Percentiles rank a stretch among this genome's conserved stretches.
These are phyloP conservation scores for Ocimum tenuiflorum DNA, from an alignment of 257 asterid genomes.

Conservation along the genomic window DNA sequence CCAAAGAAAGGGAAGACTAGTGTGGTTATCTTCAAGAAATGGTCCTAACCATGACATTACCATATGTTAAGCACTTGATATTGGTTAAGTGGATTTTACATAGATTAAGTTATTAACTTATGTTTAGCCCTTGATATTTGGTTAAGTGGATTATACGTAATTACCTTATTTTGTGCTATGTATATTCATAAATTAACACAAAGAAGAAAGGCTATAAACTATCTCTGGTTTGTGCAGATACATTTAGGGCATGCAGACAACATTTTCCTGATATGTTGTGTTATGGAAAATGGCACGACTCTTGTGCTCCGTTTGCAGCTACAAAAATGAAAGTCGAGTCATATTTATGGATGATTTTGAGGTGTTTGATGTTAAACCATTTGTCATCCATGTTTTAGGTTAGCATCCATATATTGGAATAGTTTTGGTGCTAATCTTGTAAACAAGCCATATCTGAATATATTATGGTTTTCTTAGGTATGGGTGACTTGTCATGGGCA, in stretches of 20 bases:
- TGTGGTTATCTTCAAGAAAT: conserved; percentile 84
- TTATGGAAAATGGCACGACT: conserved; percentile 2
- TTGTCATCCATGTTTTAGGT: conserved; percentile 98
- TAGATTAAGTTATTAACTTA: too few species aligned
- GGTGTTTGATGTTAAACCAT: conserved; percentile 91
- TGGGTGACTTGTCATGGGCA: conserved; percentile 97
- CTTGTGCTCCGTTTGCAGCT: conserved; percentile 44
- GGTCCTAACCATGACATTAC: background rate
- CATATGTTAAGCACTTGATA: too few species aligned
- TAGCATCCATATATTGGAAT: conserved; percentile 12
- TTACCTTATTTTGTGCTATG: background rate
- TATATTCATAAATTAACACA: background rate
- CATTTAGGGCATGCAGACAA: background rate
- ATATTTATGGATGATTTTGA: conserved; percentile 97
- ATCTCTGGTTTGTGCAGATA: too few species aligned
- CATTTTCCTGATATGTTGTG: background rate
- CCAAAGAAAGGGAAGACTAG: conserved; percentile 82
- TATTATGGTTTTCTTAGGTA: conserved; percentile 36
- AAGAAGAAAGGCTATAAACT: too few species aligned
- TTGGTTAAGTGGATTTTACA: too few species aligned
- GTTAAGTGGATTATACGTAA: background rate
- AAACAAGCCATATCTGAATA: background rate
- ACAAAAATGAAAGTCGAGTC: conserved; percentile 91
- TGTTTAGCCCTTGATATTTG: background rate
- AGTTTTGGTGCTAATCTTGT: background rate